These are phyloP conservation scores for Podaxis sp. DNA, from an alignment of 768 basidiomycete genomes.

Conservation along the genomic window DNA sequence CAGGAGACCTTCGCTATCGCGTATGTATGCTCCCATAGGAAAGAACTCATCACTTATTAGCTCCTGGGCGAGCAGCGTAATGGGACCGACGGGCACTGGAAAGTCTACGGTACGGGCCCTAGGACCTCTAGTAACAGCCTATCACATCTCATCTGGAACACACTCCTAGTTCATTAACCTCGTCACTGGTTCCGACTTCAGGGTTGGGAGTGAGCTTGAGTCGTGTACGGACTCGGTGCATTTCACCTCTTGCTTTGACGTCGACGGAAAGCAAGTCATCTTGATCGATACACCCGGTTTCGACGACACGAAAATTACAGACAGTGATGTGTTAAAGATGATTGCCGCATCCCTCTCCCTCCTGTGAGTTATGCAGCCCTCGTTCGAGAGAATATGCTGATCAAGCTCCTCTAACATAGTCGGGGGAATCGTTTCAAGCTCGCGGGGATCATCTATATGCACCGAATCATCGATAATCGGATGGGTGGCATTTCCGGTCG, in stretches of 20 bases:
- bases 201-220: slow-evolving; percentile 42
- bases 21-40: slow-evolving; percentile 1
- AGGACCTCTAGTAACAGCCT: neutral
- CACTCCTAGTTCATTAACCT: slow-evolving; percentile 49
- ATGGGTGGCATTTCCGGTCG: slow-evolving; percentile 41
- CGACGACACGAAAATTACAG: slow-evolving; percentile 49
- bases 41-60: neutral
- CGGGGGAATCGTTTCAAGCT: slow-evolving; percentile 33
- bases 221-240: slow-evolving; percentile 52
- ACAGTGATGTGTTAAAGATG: slow-evolving; percentile 46
- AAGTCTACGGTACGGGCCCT: slow-evolving; percentile 31
- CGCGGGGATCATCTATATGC: slow-evolving; percentile 53
- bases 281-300: slow-evolving; percentile 64
- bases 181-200: slow-evolving; percentile 45
- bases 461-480: slow-evolving; percentile 43
- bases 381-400: neutral
- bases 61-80: slow-evolving; percentile 23
- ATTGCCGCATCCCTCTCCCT: slow-evolving; percentile 41
- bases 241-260: slow-evolving; percentile 37
- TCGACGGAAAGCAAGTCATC: slow-evolving; percentile 39
- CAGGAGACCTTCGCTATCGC: slow-evolving; percentile 5
- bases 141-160: neutral
- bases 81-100: slow-evolving; percentile 39
- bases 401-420: slow-evolving; percentile 24
- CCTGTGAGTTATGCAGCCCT: slow-evolving; percentile 23